Evolutionary conservation across 2,329 filamentous ascomycete genomes (phyloP).

Genomic region (Trichoderma koningii): DNA sequence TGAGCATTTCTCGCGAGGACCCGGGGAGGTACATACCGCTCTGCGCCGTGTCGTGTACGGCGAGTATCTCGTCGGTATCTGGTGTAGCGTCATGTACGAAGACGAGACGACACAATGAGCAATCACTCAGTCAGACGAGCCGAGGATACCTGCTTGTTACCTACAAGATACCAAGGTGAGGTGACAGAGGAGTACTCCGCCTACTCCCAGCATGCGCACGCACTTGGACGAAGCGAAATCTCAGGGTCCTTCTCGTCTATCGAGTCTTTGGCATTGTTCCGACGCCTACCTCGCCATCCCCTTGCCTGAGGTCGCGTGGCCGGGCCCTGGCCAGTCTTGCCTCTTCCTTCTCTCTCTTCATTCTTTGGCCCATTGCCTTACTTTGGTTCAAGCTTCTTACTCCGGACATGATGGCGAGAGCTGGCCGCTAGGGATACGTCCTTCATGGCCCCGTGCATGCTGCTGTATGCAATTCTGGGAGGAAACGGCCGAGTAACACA

Average conservation of each 20-base stretch:
- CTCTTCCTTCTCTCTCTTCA: background rate
- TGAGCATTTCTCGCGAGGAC: background rate
- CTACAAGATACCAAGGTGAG: background rate
- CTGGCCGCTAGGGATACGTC: background rate
- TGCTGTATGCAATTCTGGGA: background rate
- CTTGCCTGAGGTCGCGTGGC: conserved; percentile 17
- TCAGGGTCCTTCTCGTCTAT: conserved; percentile 23
- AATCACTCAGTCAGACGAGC: no score
- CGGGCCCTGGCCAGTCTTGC: background rate
- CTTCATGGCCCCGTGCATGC: conserved; percentile 5
- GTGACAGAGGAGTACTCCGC: background rate
- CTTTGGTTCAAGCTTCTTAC: background rate
- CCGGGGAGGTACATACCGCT: background rate
- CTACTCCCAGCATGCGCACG: conserved; percentile 3
- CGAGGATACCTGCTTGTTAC: conserved; percentile 1
- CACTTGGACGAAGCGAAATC: background rate
- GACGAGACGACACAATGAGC: background rate
- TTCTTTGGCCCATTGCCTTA: background rate
- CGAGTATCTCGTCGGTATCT: conserved; percentile 6
- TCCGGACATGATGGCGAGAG: background rate
- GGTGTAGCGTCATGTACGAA: background rate
- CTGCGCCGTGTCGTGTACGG: conserved; percentile 10
- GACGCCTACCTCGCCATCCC: conserved; percentile 20
- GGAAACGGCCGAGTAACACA: background rate
- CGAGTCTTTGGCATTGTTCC: conserved; percentile 18